Evolutionary conservation across 2,329 filamentous ascomycete genomes (phyloP).

Genomic region (Fusarium sublunatum): DNA sequence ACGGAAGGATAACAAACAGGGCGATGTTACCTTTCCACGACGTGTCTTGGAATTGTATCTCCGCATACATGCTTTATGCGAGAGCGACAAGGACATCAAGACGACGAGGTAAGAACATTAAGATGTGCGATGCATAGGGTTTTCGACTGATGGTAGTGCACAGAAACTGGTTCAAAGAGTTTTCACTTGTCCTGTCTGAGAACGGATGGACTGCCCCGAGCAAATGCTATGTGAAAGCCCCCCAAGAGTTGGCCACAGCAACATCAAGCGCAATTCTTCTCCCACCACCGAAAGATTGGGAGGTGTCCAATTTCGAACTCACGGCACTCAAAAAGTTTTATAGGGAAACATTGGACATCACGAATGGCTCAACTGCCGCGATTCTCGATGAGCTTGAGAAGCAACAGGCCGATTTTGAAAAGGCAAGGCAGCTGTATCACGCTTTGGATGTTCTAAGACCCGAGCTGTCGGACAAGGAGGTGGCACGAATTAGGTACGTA

Average conservation of each 20-base stretch:
- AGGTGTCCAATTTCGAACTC: slow-evolving; percentile 6
- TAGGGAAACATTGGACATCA: slow-evolving; percentile 6
- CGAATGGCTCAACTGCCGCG: background rate
- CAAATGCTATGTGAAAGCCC: slow-evolving; percentile 7
- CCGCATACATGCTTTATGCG: slow-evolving; percentile 12
- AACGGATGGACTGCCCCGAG: slow-evolving; percentile 3
- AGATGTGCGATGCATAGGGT: too few species aligned
- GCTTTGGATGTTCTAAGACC: slow-evolving; percentile 3
- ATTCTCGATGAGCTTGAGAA: slow-evolving; percentile 7
- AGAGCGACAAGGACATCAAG: background rate
- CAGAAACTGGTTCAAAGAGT: slow-evolving; percentile 4
- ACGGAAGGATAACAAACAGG: background rate
- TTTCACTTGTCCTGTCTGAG: background rate
- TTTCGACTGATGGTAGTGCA: background rate
- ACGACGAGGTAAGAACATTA: slow-evolving; percentile 6
- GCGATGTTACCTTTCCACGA: slow-evolving; percentile 8
- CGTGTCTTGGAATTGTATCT: slow-evolving; percentile 26
- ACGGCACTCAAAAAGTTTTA: slow-evolving; percentile 11
- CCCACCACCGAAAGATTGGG: slow-evolving; percentile 1
- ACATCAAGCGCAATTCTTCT: slow-evolving; percentile 4
- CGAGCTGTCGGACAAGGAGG: background rate
- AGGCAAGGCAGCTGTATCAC: background rate
- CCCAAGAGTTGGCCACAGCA: background rate
- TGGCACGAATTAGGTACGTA: slow-evolving; percentile 3
- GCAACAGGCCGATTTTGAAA: background rate